Percentiles rank a stretch among this genome's conserved stretches.
Evolutionary conservation across 1,284 basidiomycete genomes (phyloP).

Genomic region (Thecaphora thlaspeos): DNA sequence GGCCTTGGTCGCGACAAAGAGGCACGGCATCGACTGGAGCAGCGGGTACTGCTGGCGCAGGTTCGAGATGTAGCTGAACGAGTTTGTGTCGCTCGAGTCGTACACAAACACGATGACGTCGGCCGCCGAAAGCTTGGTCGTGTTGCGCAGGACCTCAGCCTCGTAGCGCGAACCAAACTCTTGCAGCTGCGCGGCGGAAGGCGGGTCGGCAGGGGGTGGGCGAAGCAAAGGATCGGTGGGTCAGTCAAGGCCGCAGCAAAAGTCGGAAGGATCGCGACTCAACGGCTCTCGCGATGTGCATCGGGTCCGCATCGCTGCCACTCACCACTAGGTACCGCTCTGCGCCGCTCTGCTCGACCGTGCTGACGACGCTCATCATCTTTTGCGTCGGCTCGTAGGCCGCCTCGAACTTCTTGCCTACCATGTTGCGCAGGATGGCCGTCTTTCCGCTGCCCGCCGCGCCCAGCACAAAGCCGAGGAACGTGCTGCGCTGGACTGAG

Average conservation of each 20-base stretch:
- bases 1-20: slow-evolving; percentile 98
- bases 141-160: slow-evolving; percentile 80
- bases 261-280: too few species aligned
- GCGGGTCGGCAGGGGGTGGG: too few species aligned
- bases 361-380: slow-evolving; percentile 87
- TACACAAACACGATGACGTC: slow-evolving; percentile 95
- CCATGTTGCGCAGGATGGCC: slow-evolving; percentile 77
- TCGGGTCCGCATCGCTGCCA: too few species aligned
- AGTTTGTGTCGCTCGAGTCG: slow-evolving; percentile 97
- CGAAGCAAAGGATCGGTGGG: too few species aligned
- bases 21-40: slow-evolving; percentile 79
- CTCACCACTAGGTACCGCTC: slow-evolving; percentile 77
- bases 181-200: slow-evolving; percentile 68
- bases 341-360: slow-evolving; percentile 87
- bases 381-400: slow-evolving; percentile 83
- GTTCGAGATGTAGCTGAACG: slow-evolving; percentile 97
- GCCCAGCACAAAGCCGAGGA: slow-evolving; percentile 80
- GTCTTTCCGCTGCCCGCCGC: slow-evolving; percentile 96
- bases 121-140: slow-evolving; percentile 84
- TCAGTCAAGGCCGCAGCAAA: too few species aligned
- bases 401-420: slow-evolving; percentile 67
- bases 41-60: slow-evolving; percentile 88
- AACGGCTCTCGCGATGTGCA: too few species aligned
- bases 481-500: slow-evolving; percentile 46
- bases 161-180: slow-evolving; percentile 86